Percentiles rank a stretch among this genome's conserved stretches.
Evolutionary conservation across 192 early-diverging fungal genomes (phyloP).

Genomic region (Podila epicladia): DNA sequence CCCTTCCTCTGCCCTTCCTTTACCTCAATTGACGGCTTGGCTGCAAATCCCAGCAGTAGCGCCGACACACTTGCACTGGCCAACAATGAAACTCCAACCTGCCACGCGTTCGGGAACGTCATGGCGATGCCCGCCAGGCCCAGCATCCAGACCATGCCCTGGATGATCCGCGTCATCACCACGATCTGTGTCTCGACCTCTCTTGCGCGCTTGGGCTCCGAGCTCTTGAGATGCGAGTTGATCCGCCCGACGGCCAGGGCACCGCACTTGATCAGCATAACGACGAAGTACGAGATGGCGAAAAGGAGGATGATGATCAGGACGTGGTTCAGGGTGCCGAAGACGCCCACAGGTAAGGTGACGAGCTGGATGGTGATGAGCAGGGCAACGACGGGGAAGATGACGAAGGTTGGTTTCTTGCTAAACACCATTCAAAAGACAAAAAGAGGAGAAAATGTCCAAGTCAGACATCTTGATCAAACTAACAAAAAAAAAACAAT

Average conservation of each 20-base stretch:
- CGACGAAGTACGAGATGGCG: constrained; percentile 26
- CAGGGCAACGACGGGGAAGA: constrained; percentile 44
- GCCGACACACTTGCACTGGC: constrained; percentile 55
- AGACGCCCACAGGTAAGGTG: constrained; percentile 27
- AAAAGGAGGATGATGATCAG: constrained; percentile 47
- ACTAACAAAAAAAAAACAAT: neutral
- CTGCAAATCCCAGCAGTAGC: constrained; percentile 51
- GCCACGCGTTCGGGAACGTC: constrained; percentile 55
- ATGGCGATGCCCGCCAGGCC: constrained; percentile 43
- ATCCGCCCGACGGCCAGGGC: constrained; percentile 29
- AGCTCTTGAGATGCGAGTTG: constrained; percentile 28
- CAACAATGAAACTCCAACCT: constrained; percentile 47
- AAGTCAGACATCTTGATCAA: neutral
- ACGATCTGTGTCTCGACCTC: constrained; percentile 53
- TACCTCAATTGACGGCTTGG: constrained; percentile 53
- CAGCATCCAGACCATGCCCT: constrained; percentile 45
- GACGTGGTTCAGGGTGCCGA: constrained; percentile 31
- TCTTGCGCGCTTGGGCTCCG: constrained; percentile 22
- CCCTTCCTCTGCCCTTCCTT: constrained; percentile 4
- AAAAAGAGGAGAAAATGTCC: neutral
- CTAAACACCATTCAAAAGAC: constrained; percentile 11
- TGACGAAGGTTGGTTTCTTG: constrained; percentile 45
- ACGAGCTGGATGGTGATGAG: constrained; percentile 45
- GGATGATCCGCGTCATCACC: constrained; percentile 49
- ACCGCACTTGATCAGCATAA: constrained; percentile 50